Percentiles rank a stretch among this genome's conserved stretches.
phyloP scores from a whole-genome alignment of 495 filamentous ascomycete species.

The Pseudomonodictys pantanalensis region DNA sequence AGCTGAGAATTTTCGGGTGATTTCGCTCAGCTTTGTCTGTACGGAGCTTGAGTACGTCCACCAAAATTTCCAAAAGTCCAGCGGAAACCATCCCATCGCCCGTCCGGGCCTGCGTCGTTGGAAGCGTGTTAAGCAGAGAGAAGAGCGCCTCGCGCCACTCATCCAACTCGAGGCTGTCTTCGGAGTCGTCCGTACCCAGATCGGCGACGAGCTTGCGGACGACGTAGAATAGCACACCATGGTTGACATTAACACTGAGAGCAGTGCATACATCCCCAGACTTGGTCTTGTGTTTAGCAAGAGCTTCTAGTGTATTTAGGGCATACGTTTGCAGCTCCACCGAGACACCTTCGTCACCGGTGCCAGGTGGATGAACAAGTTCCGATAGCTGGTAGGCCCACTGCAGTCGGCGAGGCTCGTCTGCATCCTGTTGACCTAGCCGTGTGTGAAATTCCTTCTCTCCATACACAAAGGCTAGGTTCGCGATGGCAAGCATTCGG shows the following conservation, averaged over 20 bases:
- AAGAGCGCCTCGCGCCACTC: constrained; percentile 90
- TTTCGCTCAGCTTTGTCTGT: constrained; percentile 78
- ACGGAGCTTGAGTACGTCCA: constrained; percentile 83
- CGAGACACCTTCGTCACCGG: constrained; percentile 64
- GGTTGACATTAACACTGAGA: constrained; percentile 88
- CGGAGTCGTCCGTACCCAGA: constrained; percentile 57
- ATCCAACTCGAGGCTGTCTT: constrained; percentile 62
- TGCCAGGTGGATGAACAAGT: constrained; percentile 72
- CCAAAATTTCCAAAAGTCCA: constrained; percentile 81
- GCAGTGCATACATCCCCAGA: constrained; percentile 78
- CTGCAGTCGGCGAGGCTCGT: constrained; percentile 87
- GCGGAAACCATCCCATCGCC: constrained; percentile 75
- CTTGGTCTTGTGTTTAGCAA: constrained; percentile 73
- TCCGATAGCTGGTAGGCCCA: constrained; percentile 89
- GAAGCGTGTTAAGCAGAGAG: constrained; percentile 72
- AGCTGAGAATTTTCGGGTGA: constrained; percentile 73
- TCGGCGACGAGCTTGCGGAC: constrained; percentile 85
- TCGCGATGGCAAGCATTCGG: constrained; percentile 82
- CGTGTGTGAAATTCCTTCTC: constrained; percentile 79
- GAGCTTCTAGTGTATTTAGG: constrained; percentile 72
- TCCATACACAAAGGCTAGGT: constrained; percentile 82
- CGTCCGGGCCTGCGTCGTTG: constrained; percentile 65
- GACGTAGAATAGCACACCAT: constrained; percentile 92
- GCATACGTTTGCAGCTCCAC: constrained; percentile 78
- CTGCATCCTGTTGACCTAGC: constrained; percentile 79